These are phyloP conservation scores for Suillus subaureus DNA, from an alignment of 768 basidiomycete genomes.

Conservation along the genomic window DNA sequence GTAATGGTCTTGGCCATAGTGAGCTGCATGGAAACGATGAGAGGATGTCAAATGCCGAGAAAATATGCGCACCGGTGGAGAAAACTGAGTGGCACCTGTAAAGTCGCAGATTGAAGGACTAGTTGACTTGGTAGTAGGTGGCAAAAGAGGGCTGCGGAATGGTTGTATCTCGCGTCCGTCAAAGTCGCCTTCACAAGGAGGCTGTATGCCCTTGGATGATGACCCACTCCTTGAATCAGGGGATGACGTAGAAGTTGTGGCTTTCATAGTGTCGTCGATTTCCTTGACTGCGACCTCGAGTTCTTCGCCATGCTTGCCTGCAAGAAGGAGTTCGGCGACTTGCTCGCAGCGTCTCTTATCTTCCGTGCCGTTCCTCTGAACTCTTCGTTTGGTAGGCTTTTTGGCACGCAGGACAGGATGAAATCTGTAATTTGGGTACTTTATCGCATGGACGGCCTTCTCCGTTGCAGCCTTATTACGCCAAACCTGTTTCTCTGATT, in stretches of 20 bases:
- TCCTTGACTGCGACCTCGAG: constrained; percentile 45
- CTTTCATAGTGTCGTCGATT: constrained; percentile 25
- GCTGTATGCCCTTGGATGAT: neutral
- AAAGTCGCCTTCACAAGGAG: constrained; percentile 6
- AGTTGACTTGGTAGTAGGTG: constrained; percentile 18
- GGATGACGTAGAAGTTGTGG: constrained; percentile 8
- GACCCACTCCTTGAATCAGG: neutral
- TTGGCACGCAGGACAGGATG: constrained; percentile 45
- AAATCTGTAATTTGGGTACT: constrained; percentile 60
- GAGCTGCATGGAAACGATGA: neutral
- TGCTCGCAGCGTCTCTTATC: constrained; percentile 52
- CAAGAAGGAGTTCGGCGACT: constrained; percentile 51
- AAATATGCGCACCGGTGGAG: neutral
- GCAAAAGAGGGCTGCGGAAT: constrained; percentile 34
- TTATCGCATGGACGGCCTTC: constrained; percentile 48
- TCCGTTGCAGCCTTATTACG: constrained; percentile 51
- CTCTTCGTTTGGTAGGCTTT: constrained; percentile 50
- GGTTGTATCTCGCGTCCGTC: constrained; percentile 19
- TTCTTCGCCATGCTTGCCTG: constrained; percentile 52
- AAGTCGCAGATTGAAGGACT: neutral
- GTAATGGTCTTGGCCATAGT: neutral
- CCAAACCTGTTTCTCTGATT: constrained; percentile 53
- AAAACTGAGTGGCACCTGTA: neutral
- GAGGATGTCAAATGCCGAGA: neutral
- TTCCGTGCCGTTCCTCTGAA: constrained; percentile 50